A percentile compares a stretch with the other conserved stretches of the same genome.
Conservation (phyloP, 2,329 filamentous ascomycete genomes). For the Dactylellina drechsleri region DNA sequence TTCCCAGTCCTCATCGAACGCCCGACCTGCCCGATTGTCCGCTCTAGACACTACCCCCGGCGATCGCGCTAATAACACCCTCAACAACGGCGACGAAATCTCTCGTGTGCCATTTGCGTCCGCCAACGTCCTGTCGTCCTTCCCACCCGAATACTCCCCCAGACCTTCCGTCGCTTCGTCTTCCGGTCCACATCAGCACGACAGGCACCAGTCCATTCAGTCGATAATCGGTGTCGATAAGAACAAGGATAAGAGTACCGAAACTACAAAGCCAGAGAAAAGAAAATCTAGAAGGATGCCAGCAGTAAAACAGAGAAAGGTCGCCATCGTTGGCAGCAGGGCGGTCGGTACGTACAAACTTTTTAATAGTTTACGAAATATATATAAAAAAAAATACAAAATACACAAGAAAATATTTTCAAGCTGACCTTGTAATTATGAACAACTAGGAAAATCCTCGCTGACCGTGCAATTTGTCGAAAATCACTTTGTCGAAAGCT, state of each 20-base stretch:
- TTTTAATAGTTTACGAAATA: not conserved
- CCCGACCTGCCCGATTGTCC: constrained; percentile 53
- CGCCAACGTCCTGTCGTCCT: constrained; percentile 4
- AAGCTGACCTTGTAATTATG: too few species aligned
- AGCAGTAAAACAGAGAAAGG: constrained; percentile 81
- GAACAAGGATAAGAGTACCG: not conserved
- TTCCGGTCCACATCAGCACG: constrained; percentile 18
- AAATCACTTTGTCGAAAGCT: constrained; percentile 97
- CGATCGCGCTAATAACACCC: constrained; percentile 6
- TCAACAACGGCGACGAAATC: constrained; percentile 32
- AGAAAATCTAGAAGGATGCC: constrained; percentile 37
- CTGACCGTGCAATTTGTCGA: constrained; percentile 97
- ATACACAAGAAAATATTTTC: too few species aligned
- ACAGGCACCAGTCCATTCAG: constrained; percentile 35
- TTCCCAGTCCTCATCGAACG: constrained; percentile 46
- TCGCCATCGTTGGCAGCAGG: constrained; percentile 93
- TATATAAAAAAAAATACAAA: not conserved
- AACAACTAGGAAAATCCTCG: constrained; percentile 84
- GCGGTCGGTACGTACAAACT: constrained; percentile 75
- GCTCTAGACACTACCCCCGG: constrained; percentile 20
- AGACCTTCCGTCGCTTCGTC: constrained; percentile 39
- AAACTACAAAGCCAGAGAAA: constrained; percentile 11
- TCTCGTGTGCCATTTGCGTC: constrained; percentile 25
- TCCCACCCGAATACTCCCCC: constrained; percentile 45
- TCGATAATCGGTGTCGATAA: constrained; percentile 27